Evolutionary conservation across 306 rosid genomes (phyloP), one percentile per base, ranked within the genome.

Genomic region (Parietaria judaica): DNA sequence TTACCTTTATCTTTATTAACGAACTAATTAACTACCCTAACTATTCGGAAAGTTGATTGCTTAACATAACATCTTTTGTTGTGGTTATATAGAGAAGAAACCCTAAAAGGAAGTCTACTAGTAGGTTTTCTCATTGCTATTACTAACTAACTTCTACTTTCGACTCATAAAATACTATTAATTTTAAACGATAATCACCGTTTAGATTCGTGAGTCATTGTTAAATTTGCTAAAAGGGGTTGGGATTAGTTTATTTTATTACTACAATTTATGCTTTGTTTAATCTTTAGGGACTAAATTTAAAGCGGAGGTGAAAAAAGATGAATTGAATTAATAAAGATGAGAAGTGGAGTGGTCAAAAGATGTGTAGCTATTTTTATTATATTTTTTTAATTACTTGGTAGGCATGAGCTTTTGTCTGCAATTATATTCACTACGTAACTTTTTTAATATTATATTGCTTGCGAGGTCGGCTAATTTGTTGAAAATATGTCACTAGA

Each of bases 291-390:
- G 46, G 47, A 54, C 16, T 8, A 41, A 35, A 23, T 23, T 4
- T 17, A 15, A 44, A 13, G 54, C 8, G 45, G 34, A 34, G 43
- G 56, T 14, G 45, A 15, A 52, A 72, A 58, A 44, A 56, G 51
- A 47, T 54, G 14, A 3, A 4, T 14, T 15, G 47, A 43, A n/a
- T n/a, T n/a, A 37, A 64, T 46, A 51, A 60, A 31, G 12, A 51
- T 14, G 2, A 49, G 53, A 49, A 5, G 76, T 67, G 80, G 79
- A 58, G 67, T 72, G 81, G 92, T 88, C 80, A 76, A 87, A 70
- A 76, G 60, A 64, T 45, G 51, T 5, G 57, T 37, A 35, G 77
- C 55, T 61, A 64, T 61, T 70, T 72, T 47, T 15, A 54, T 23
- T 72, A 52, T 75, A 47, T 67, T 52, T 72, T 50, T 65, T 49